These are phyloP conservation scores for Russula abietina DNA, from an alignment of 768 basidiomycete species.

Conservation along the genomic window DNA sequence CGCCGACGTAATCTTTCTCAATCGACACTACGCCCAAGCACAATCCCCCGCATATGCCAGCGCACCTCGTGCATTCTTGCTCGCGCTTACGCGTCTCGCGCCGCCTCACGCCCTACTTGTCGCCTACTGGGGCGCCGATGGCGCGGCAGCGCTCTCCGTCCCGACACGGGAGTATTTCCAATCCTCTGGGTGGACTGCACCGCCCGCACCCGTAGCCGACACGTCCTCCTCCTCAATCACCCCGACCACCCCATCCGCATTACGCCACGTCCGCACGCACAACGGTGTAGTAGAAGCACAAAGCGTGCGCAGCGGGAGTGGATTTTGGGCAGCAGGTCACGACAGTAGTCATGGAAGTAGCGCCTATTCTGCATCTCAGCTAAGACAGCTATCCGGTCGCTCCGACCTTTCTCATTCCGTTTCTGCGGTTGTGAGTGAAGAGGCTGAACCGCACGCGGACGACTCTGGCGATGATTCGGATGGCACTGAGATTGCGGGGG, in stretches of 20 bases:
- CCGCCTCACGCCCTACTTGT: conserved; percentile 75
- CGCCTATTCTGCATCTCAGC: conserved; percentile 40
- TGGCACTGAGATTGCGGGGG: conserved; percentile 47
- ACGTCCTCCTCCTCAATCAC: conserved; percentile 25
- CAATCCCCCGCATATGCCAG: conserved; percentile 52
- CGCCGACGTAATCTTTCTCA: conserved; percentile 77
- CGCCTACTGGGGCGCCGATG: conserved; percentile 73
- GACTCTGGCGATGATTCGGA: conserved; percentile 59
- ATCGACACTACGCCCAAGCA: conserved; percentile 62
- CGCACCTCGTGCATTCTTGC: conserved; percentile 69
- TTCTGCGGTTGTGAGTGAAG: neutral
- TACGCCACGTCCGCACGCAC: conserved; percentile 3
- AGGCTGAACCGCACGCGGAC: conserved; percentile 37
- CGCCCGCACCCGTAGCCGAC: conserved; percentile 30
- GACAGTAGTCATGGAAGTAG: conserved; percentile 49
- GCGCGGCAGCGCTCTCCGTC: conserved; percentile 72
- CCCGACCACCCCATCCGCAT: neutral
- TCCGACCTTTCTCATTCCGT: conserved; percentile 14
- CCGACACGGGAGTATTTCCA: conserved; percentile 86
- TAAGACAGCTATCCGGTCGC: conserved; percentile 13
- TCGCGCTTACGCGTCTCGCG: conserved; percentile 62
- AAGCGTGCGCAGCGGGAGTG: conserved; percentile 62
- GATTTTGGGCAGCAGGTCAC: conserved; percentile 62
- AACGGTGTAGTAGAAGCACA: conserved; percentile 31
- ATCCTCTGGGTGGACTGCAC: conserved; percentile 73